These are phyloP conservation scores for Candida alai DNA, from an alignment of 805 yeast genomes.

Conservation along the genomic window DNA sequence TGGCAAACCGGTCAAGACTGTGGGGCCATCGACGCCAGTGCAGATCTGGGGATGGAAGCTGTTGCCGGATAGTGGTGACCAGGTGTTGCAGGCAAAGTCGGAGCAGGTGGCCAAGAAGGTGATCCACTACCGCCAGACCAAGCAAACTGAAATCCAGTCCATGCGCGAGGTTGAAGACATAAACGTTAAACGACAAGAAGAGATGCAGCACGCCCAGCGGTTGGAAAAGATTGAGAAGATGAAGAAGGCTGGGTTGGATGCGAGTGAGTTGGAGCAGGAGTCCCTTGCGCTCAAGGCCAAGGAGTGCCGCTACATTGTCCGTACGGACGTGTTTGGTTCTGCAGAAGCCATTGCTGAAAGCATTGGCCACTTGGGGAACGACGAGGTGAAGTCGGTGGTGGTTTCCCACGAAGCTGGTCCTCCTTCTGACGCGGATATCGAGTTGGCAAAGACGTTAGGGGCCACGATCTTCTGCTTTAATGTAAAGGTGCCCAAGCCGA, in stretches of 20 bases:
- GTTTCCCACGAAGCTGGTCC: slow-evolving; percentile 77
- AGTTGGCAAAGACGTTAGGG: slow-evolving; percentile 37
- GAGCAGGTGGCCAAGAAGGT: slow-evolving; percentile 78
- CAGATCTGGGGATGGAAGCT: slow-evolving; percentile 94
- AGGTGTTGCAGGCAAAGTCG: slow-evolving; percentile 67
- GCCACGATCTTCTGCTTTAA: slow-evolving; percentile 82
- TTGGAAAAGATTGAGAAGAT: slow-evolving; percentile 55
- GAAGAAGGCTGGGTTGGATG: slow-evolving; percentile 56
- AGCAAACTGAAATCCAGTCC: slow-evolving; percentile 52
- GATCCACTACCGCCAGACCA: slow-evolving; percentile 55
- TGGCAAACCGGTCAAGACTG: slow-evolving; percentile 59
- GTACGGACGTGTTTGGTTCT: slow-evolving; percentile 93
- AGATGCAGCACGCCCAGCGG: slow-evolving; percentile 47
- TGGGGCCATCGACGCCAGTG: slow-evolving; percentile 86
- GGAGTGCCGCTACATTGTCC: slow-evolving; percentile 60
- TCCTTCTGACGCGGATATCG: slow-evolving; percentile 47
- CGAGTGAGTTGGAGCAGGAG: slow-evolving; percentile 40
- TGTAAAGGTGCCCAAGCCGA: slow-evolving; percentile 60
- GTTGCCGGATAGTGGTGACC: slow-evolving; percentile 87
- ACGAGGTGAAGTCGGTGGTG: slow-evolving; percentile 70
- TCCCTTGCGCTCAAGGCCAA: slow-evolving; percentile 20
- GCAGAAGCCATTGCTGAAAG: slow-evolving; percentile 89
- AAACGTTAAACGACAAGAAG: slow-evolving; percentile 62
- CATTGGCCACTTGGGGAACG: slow-evolving; percentile 78
- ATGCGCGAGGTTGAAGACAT: slow-evolving; percentile 63